Base-by-base conservation (phyloP, 805 yeast species). In the Starmerella potacharoeniae region DNA sequence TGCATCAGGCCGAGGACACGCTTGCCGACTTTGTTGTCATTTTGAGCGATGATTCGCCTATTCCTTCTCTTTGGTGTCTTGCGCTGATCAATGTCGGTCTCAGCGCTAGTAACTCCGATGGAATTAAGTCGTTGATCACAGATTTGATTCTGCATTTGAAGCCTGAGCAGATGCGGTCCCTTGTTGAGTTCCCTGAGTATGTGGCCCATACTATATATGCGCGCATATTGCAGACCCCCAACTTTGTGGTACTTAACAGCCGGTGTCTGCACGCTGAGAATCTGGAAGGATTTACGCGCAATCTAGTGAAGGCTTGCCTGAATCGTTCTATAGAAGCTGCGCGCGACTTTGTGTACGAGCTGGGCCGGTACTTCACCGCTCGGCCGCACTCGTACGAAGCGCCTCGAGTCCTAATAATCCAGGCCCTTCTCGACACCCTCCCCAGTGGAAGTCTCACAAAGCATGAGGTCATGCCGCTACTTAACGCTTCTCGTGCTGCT, bases 1-100 rank as follows among this genome's bases (percentile, higher is more conserved):
- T 86, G 62, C 89, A 90, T 62, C 96, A 90, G 68, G 81, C 90
- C 0, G 82, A 82, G 61, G 95, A 87, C 11, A 91, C 93, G 0
- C 68, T 77, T 0, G 69, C 70, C 7, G 95, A 86, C 62, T 77
- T 89, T 45, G 65, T 79, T 1, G 70, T 69, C 1, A 66, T 86
- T 13, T 72, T 86, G 29, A 64, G 74, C 0, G 75, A 77, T 3
- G 58, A 67, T 1, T 78, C 86, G 0, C 60, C 69, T 29, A 76
- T 88, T 51, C 81, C 82, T 37, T 74, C 82, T 0, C 74, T 82
- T 0, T 88, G 95, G 90, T 83, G 86, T 0, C 71, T 85, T 55
- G 74, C 84, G 4, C 69, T 89, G n/a, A 71, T 88, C 9, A 77
- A 87, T 5, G 83, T 87, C 14, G 96, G 95, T 0, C 35, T 55